Evolutionary conservation across 352 stramenopile genomes (phyloP), one percentile per base, ranked within the genome.

Genomic region (Globisporangium megalacanthum): DNA sequence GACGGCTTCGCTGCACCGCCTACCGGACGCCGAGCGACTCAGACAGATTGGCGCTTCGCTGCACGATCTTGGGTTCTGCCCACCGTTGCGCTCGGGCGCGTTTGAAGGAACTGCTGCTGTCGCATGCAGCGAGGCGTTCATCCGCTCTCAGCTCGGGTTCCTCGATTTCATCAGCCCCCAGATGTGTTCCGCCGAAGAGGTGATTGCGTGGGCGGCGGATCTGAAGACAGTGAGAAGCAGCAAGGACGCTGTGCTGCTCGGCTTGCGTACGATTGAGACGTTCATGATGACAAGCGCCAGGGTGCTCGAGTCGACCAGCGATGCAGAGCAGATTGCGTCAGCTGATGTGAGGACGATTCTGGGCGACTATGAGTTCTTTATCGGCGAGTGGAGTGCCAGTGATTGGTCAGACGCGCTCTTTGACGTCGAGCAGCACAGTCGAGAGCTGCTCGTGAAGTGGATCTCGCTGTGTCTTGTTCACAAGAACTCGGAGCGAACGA

Each of bases 391-490:
- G 65, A 41, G 31, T 1, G 15, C 58, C 9, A 39, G 63, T 14
- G 35, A 52, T 10, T 50, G 48, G n/a, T 58, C 54, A n/a, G 62
- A 56, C 1, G 61, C 54, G 6, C 13, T 69, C 13, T 58, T 68
- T 22, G 29, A 52, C 14, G 63, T 83, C n/a, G 68, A 78, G 45
- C 66, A 79, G 36, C 64, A 54, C 6, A 83, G 73, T 52, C 66
- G 60, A 1, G 64, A 73, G 37, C 56, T 83, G 45, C 31, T 86
- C 15, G 52, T 82, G 4, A 56, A 68, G n/a, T 83, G 75, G 71
- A 65, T 75, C 49, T 64, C 69, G 0, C 79, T 78, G 53, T 77
- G 73, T 31, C 48, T 83, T 0, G 69, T 60, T 11, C 75, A 82
- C 53, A 61, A 69, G 20, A 42, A 36, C 45, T 70, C 58, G 19